These are phyloP conservation scores for Xylariaceae sp. DNA, from an alignment of 2,329 filamentous ascomycete species.

Conservation along the genomic window DNA sequence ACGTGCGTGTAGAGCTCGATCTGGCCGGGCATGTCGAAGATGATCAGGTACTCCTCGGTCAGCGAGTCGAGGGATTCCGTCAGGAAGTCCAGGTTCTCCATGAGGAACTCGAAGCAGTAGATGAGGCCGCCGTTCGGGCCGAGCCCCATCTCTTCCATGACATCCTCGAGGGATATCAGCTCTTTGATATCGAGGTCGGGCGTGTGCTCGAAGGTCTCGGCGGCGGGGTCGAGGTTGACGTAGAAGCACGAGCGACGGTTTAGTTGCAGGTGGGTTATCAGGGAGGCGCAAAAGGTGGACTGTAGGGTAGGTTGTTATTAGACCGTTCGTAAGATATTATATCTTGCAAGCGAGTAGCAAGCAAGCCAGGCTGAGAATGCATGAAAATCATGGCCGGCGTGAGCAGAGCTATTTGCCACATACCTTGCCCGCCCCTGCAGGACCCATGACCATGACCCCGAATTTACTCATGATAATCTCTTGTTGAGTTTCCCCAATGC, in stretches of 20 bases:
- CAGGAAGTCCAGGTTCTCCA: constrained; percentile 76
- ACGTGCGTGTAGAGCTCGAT: constrained; percentile 99
- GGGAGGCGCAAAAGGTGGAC: constrained; percentile 91
- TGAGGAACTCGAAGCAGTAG: constrained; percentile 73
- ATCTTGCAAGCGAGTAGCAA: too few relatives aligned
- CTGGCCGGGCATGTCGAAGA: constrained; percentile 98
- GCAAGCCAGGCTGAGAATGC: too few relatives aligned
- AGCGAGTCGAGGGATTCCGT: constrained; percentile 71
- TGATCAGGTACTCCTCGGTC: constrained; percentile 93
- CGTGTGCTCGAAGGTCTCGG: constrained; percentile 87
- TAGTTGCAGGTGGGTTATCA: constrained; percentile 90
- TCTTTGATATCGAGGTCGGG: constrained; percentile 87
- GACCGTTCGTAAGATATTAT: constrained; percentile 1
- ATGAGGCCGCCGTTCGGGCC: constrained; percentile 77
- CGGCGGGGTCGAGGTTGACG: constrained; percentile 96
- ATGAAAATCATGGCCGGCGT: neutral
- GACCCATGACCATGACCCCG: constrained; percentile 93
- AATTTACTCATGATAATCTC: constrained; percentile 79
- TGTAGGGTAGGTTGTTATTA: constrained; percentile 36
- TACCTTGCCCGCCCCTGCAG: constrained; percentile 91
- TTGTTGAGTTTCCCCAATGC: neutral
- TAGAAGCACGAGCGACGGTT: constrained; percentile 95
- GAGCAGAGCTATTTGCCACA: constrained; percentile 26
- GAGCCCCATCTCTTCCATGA: constrained; percentile 73
- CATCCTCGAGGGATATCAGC: constrained; percentile 81